Evolutionary conservation across 2,329 filamentous ascomycete species (phyloP).

Genomic region (Talaromyces sp.): DNA sequence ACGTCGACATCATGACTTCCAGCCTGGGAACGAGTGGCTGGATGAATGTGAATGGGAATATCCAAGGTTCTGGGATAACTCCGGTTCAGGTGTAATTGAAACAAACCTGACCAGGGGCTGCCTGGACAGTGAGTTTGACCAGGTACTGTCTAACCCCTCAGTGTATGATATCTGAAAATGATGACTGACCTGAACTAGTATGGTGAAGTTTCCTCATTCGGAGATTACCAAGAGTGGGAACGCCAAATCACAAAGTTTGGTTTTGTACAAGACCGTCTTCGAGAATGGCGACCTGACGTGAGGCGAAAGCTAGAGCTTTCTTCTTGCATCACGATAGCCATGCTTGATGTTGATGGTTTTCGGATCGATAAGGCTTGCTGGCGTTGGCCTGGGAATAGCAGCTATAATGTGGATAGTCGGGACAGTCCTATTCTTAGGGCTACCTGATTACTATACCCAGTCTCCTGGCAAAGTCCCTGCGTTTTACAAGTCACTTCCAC

Average conservation of each 20-base stretch:
- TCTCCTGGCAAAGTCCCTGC: slow-evolving; percentile 56
- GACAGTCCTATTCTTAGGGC: slow-evolving; percentile 50
- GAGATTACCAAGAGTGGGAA: slow-evolving; percentile 58
- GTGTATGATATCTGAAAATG: not conserved
- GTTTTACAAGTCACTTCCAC: slow-evolving; percentile 57
- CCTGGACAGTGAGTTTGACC: slow-evolving; percentile 59
- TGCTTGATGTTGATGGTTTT: slow-evolving; percentile 61
- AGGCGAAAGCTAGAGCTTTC: slow-evolving; percentile 56
- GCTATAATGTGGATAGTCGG: slow-evolving; percentile 53
- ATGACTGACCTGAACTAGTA: slow-evolving; percentile 38
- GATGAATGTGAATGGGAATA: slow-evolving; percentile 48
- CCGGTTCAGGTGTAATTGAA: slow-evolving; percentile 47
- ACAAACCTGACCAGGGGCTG: slow-evolving; percentile 51
- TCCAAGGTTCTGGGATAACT: slow-evolving; percentile 58
- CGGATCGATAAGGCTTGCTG: slow-evolving; percentile 57
- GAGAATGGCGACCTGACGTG: slow-evolving; percentile 58
- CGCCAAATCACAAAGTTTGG: slow-evolving; percentile 62
- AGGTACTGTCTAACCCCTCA: slow-evolving; percentile 7
- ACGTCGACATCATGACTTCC: slow-evolving; percentile 56
- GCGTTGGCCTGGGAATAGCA: slow-evolving; percentile 48
- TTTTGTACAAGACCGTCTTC: slow-evolving; percentile 61
- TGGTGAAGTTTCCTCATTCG: slow-evolving; percentile 59
- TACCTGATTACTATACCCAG: slow-evolving; percentile 61
- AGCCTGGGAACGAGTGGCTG: slow-evolving; percentile 50
- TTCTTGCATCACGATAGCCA: slow-evolving; percentile 58